Conservation (phyloP, 257 asterid genomes). For the Catharanthus roseus region DNA sequence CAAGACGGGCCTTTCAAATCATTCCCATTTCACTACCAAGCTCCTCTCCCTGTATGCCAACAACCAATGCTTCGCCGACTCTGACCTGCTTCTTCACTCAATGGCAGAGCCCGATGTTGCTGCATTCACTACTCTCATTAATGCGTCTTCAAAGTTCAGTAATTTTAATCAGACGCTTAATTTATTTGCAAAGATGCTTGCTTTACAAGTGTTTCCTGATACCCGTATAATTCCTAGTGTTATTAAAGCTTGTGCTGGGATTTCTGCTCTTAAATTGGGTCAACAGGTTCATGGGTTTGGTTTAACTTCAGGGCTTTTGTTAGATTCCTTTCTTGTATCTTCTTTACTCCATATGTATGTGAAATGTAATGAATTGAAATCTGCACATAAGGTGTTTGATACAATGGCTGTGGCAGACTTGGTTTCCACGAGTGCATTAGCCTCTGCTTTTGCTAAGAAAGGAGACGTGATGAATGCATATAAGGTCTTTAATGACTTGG, state of each 20-base stretch:
- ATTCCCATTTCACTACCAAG: slow-evolving; percentile 38
- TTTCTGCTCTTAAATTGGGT: slow-evolving; percentile 39
- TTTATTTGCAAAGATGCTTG: slow-evolving; percentile 45
- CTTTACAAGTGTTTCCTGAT: slow-evolving; percentile 44
- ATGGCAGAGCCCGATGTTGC: slow-evolving; percentile 36
- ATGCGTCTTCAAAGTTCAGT: slow-evolving; percentile 52
- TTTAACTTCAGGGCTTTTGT: slow-evolving; percentile 46
- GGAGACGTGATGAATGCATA: slow-evolving; percentile 54
- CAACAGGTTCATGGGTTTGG: slow-evolving; percentile 74
- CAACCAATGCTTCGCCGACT: slow-evolving; percentile 38
- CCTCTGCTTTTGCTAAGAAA: slow-evolving; percentile 71
- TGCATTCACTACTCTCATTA: slow-evolving; percentile 52
- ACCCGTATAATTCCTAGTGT: slow-evolving; percentile 59
- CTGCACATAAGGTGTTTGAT: slow-evolving; percentile 52
- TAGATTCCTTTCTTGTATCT: slow-evolving; percentile 62
- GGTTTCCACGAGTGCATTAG: slow-evolving; percentile 71
- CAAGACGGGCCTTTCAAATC: slow-evolving; percentile 42
- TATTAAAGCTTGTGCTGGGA: slow-evolving; percentile 65
- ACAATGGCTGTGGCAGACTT: slow-evolving; percentile 53
- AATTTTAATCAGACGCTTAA: slow-evolving; percentile 33
- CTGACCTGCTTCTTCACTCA: slow-evolving; percentile 37
- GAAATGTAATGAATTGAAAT: slow-evolving; percentile 41
- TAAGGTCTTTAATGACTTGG: slow-evolving; percentile 39
- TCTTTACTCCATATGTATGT: slow-evolving; percentile 68
- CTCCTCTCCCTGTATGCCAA: slow-evolving; percentile 55